Base-by-base conservation (phyloP, 345 rosid species). In the Moricandia moricandioides region DNA sequence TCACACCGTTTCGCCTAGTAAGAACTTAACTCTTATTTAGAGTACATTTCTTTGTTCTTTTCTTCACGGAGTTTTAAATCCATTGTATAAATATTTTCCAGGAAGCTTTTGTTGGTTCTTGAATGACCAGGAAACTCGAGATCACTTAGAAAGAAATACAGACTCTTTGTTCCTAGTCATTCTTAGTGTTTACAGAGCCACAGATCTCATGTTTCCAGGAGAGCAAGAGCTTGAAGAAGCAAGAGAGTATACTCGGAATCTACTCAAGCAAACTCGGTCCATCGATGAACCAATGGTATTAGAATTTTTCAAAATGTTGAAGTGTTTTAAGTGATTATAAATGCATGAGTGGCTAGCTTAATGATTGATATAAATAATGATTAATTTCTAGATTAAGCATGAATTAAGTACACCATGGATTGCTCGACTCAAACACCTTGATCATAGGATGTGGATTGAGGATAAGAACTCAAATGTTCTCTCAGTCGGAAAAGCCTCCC, bases 91-190 rank as follows among this genome's bases (percentile, higher is more conserved):
- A 16, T 35, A 0, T n/a, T n/a, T 63, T 67, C 35, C 87, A 86
- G 92, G 86, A 65, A 77, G 58, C 0, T 84, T 88, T 49, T 84
- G 89, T 26, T 85, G 89, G 92, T 88, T 90, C 77, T 70, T 88
- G 73, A 65, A 60, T 26, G 70, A 83, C 4, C 70, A 58, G 26
- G 83, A 79, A 75, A 74, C 73, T 52, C 77, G 52, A 58, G n/a
- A 83, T 51, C 71, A 65, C 16, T 59, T 86, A 0, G 83, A 80
- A 58, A 70, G 75, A 5, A 70, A 86, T 14, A 24, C 27, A 3
- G 84, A 84, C 8, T 69, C 63, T 18, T 81, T 85, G 45, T 60
- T 80, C 26, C 76, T 52, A 4, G 78, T 65, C 45, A 68, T 88
- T 81, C 80, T 88, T 27, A 82, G 83, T 62, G 81, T 88, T 62